Percentiles rank a stretch among this genome's conserved stretches.
Evolutionary conservation across 805 yeast species (phyloP).

Genomic region (Kockiozyma suomiensis): DNA sequence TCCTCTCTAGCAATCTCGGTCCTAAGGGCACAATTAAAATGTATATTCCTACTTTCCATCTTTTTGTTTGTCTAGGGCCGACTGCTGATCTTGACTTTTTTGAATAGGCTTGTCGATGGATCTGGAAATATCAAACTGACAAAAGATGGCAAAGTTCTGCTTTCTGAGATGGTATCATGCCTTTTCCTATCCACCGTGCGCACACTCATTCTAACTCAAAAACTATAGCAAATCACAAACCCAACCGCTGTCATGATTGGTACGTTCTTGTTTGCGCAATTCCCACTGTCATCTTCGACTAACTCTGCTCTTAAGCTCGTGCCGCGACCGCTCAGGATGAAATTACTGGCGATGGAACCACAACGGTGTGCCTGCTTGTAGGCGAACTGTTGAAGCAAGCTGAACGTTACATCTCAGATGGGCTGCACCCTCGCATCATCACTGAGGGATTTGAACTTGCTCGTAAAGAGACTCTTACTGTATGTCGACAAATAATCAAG

Average conservation of each 20-base stretch:
- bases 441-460: conserved; percentile 96
- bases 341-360: conserved; percentile 99
- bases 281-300: background rate
- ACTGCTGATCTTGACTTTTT: background rate
- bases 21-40: conserved; percentile 97
- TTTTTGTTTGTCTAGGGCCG: background rate
- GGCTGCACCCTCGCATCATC: conserved; percentile 91
- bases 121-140: conserved; percentile 94
- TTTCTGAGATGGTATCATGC: conserved; percentile 73
- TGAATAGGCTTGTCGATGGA: conserved; percentile 74
- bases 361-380: conserved; percentile 89
- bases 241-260: conserved; percentile 84
- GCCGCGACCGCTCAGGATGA: conserved; percentile 99
- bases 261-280: conserved; percentile 12
- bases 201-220: background rate
- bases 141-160: conserved; percentile 92
- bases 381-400: conserved; percentile 96
- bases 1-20: conserved; percentile 86
- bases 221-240: conserved; percentile 70
- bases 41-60: conserved; percentile 40
- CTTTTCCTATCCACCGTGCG: background rate
- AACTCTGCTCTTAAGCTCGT: conserved; percentile 55
- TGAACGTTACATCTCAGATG: conserved; percentile 86
- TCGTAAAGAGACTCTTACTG: conserved; percentile 64
- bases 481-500: background rate